phyloP scores from a whole-genome alignment of 768 basidiomycete species.

The Sutorius australiensis region DNA sequence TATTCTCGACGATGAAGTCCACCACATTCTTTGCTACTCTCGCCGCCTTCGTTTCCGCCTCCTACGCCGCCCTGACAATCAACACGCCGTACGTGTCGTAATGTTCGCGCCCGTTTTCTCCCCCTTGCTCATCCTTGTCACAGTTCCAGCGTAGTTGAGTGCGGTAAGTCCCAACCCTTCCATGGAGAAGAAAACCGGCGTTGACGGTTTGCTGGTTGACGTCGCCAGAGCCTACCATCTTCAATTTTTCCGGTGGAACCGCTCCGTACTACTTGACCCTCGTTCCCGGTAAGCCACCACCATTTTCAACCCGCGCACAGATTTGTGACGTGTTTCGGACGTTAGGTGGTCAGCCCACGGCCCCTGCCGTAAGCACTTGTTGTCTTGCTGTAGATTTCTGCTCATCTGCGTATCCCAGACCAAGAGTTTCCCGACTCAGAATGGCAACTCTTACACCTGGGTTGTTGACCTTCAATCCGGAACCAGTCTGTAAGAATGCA shows the following conservation, averaged over 20 bases:
- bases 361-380: conserved; percentile 43
- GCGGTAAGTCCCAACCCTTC: conserved; percentile 40
- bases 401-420: conserved; percentile 37
- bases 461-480: conserved; percentile 43
- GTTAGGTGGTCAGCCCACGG: conserved; percentile 51
- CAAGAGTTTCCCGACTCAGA: conserved; percentile 47
- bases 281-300: conserved; percentile 49
- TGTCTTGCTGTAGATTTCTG: background rate
- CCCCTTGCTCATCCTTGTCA: background rate
- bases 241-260: conserved; percentile 51
- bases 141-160: conserved; percentile 43
- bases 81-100: conserved; percentile 60
- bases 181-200: background rate
- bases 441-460: conserved; percentile 50
- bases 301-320: too few relatives aligned
- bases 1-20: conserved; percentile 35
- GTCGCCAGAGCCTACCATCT: conserved; percentile 51
- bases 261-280: conserved; percentile 58
- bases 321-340: background rate
- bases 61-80: conserved; percentile 47
- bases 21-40: conserved; percentile 30
- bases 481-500: conserved; percentile 41
- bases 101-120: background rate
- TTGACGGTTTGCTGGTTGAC: conserved; percentile 1
- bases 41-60: conserved; percentile 33